Evolutionary conservation across 1,139 yeast genomes (phyloP), one percentile per base, ranked within the genome.

Genomic region (Blastobotrys apis): DNA sequence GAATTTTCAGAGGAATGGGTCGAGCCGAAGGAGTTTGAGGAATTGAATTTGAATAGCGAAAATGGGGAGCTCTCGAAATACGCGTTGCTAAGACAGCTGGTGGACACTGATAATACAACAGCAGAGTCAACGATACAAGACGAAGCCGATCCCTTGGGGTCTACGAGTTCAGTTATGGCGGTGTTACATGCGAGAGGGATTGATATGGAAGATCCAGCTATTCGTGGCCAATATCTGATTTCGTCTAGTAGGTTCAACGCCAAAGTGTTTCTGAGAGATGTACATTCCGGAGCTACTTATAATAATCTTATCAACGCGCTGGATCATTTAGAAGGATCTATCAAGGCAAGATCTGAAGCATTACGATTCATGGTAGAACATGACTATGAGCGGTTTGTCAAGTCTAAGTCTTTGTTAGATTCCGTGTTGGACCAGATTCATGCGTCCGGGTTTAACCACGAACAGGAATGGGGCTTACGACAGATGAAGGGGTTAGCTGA

Each of bases 181-280:
- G 60, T 60, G 4, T 53, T 67, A 15, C 47, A 51, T 12, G 45
- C 60, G n/a, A 49, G 59, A n/a, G 62, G 64, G 12, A 50, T 64
- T 19, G 60, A 60, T 39, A 55, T 59, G 9, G 58, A 56, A 23
- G 57, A 61, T 30, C 54, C 54, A 2, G 41, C 49, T 3, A 39
- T 53, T 5, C 53, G 67, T 31, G 67, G 72, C 45, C 73, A 77
- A 51, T 86, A 75, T 63, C 68, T 86, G 53, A 80, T 87, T 32
- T 79, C 84, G 29, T 81, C 88, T 3, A 82, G 84, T 51, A 68
- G 74, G 36, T 90, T 90, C 68, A 79, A 82, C 53, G 79, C 94
- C 2, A 77, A 78, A 47, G 71, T 74, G 45, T 90, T 81, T 59
- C 66, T 90, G 51, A 75, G 82, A 26, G 77, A 79, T 10, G 73